phyloP scores from a whole-genome alignment of 2,329 filamentous ascomycete genomes.

The Plenodomus biglobosus region DNA sequence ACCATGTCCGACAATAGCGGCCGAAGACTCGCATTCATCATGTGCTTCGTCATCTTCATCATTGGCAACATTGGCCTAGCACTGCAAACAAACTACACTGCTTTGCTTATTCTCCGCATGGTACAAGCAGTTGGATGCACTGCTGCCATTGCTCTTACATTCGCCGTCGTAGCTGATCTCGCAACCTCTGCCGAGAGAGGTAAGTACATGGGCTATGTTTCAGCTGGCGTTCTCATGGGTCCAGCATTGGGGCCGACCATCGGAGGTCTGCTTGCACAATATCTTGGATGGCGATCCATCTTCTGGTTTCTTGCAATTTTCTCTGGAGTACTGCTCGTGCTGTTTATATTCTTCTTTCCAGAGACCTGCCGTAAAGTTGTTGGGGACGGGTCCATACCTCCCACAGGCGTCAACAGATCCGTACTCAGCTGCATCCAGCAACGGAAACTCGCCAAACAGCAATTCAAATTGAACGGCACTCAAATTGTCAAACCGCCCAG shows the following conservation, averaged over 20 bases:
- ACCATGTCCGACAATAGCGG: conserved; percentile 56
- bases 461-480: neutral
- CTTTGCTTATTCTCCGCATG: conserved; percentile 40
- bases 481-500: conserved; percentile 9
- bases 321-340: conserved; percentile 39
- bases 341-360: conserved; percentile 45
- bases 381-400: conserved; percentile 43
- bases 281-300: conserved; percentile 45
- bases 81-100: conserved; percentile 41
- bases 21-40: conserved; percentile 54
- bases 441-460: conserved; percentile 20
- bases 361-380: conserved; percentile 50
- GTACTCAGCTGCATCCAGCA: conserved; percentile 33
- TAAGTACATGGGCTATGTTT: conserved; percentile 69
- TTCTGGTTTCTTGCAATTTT: conserved; percentile 49
- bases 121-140: conserved; percentile 46
- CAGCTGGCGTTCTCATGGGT: conserved; percentile 50
- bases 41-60: conserved; percentile 46
- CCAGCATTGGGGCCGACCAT: conserved; percentile 41
- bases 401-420: conserved; percentile 36
- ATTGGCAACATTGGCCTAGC: conserved; percentile 42
- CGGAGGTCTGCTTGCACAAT: conserved; percentile 33
- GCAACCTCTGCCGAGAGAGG: conserved; percentile 70
- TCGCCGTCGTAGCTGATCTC: conserved; percentile 72
- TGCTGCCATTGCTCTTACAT: conserved; percentile 58